Base-by-base conservation (phyloP, 2,329 filamentous ascomycete genomes). In the Penicillium sp. region DNA sequence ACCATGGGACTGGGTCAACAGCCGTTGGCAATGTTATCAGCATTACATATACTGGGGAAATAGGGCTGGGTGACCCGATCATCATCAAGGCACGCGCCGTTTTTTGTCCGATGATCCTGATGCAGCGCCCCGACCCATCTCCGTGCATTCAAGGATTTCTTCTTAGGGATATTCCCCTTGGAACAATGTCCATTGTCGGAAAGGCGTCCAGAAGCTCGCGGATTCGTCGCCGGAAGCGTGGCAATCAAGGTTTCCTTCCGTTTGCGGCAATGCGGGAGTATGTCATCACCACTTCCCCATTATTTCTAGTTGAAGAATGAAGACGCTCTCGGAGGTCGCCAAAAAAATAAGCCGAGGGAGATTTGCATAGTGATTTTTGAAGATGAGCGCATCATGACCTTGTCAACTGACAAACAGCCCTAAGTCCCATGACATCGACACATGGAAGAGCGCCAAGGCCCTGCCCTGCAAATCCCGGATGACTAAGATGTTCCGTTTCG, bases 1-100 rank as follows among this genome's bases (percentile, higher is more conserved):
- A 60, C 58, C 64, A 65, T 62, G 64, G 60, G 69, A 61, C 59
- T 58, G 53, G 61, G 59, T 68, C 66, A 69, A 50, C 45, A 34
- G 42, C 44, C 50, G 55, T 46, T 45, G 53, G 44, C 46, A 23
- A 64, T 66, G 60, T 53, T 65, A 66, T 70, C 66, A 69, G 60
- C 47, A 66, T 69, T 67, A 67, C 64, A 65, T 65, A 48, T 23
- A 13, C 10, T 40, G 12, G 7, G 24, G 21, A 21, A n/a, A 59
- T 49, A 51, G 48, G 45, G 46, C 40, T 44, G 42, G 41, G 32
- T 29, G 52, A 39, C 24, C 37, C 24, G 53, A 56, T 56, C 51
- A 49, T 49, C 42, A 43, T 48, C 20, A 40, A 41, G 49, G 43
- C 32, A 34, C 29, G 36, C 46, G 46, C 51, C 52, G 46, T 56